Percentiles rank a stretch among this genome's conserved stretches.
Evolutionary conservation across 2,329 filamentous ascomycete genomes (phyloP).

Genomic region (Waltergamsia citrina): DNA sequence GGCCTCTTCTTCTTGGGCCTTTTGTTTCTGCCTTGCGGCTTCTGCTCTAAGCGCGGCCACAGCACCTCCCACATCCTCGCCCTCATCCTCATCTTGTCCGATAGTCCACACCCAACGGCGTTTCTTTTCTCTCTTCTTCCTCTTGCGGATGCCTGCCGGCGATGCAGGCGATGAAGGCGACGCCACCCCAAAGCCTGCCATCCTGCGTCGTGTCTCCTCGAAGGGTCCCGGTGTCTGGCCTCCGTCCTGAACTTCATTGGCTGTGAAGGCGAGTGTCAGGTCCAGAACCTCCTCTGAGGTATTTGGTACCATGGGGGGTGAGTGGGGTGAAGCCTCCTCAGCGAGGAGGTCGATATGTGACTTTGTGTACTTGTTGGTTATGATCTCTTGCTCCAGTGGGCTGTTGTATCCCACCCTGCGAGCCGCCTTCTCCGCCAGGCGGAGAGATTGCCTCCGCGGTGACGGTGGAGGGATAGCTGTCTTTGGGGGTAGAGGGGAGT

Average conservation of each 20-base stretch:
- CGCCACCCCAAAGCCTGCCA: slow-evolving; percentile 36
- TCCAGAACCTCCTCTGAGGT: slow-evolving; percentile 35
- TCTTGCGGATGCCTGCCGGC: slow-evolving; percentile 40
- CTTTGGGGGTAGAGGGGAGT: slow-evolving; percentile 51
- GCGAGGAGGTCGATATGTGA: slow-evolving; percentile 54
- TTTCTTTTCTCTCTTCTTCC: slow-evolving; percentile 47
- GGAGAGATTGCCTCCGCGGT: slow-evolving; percentile 42
- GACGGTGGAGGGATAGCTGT: slow-evolving; percentile 41
- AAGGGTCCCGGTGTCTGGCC: slow-evolving; percentile 54
- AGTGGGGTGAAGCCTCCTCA: slow-evolving; percentile 44
- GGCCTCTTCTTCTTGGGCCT: slow-evolving; percentile 6
- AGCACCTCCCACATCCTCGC: slow-evolving; percentile 31
- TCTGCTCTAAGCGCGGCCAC: slow-evolving; percentile 28
- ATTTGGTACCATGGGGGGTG: slow-evolving; percentile 19
- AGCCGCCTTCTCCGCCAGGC: slow-evolving; percentile 43
- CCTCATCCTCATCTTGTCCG: slow-evolving; percentile 36
- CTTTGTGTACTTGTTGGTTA: slow-evolving; percentile 49
- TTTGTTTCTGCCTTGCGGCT: slow-evolving; percentile 10
- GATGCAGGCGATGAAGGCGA: slow-evolving; percentile 30
- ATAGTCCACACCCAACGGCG: slow-evolving; percentile 60
- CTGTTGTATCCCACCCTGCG: slow-evolving; percentile 53
- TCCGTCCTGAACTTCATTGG: slow-evolving; percentile 47
- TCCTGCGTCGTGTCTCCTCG: slow-evolving; percentile 51
- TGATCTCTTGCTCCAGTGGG: slow-evolving; percentile 54
- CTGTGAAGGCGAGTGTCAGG: slow-evolving; percentile 38